Evolutionary conservation across 805 yeast species (phyloP), one percentile per base, ranked within the genome.

Genomic region (Candida orba): DNA sequence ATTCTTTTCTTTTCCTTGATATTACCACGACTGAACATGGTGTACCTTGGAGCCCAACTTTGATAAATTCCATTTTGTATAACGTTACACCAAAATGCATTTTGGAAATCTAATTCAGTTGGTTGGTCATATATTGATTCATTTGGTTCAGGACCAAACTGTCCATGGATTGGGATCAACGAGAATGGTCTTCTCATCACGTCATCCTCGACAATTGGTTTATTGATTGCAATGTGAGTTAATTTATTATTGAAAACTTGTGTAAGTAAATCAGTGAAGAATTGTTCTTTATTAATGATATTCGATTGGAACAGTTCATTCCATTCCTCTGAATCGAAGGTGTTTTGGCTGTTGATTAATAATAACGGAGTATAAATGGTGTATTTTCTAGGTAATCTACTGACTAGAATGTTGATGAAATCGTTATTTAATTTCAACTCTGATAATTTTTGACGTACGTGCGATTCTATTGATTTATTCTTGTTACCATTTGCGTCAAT

Each of bases 21-120:
- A 58, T 87, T 87, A 1, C 96, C 96, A 17, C 96, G 63, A 39
- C 90, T 81, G 58, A 88, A 88, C 96, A 87, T 87, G 2, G 95
- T 85, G 55, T 78, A 81, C 43, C 72, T 59, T 2, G 96, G 96
- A 6, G 91, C 86, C 96, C 96, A 87, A 9, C 74, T 71, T 55
- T 87, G 96, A 49, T 59, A 66, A 4, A 87, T 77, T 2, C 88
- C 89, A 58, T 88, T 85, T 54, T 87, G 96, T 3, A 68, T 63
- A 1, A 71, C 71, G 10, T 69, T 61, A 52, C 89, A 84, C 95
- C 95, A 87, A 52, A 87, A 75, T 0, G 85, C 83, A 0, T 54
- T 36, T 1, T 61, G 50, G 33, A 81, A 71, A 52, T 79, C 83
- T 0, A 41, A 46, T 3, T 40, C 38, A 0, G 66, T 51, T 0